These are phyloP conservation scores for Acanthamoeba royreba DNA, from an alignment of 208 protist genomes.

Conservation along the genomic window DNA sequence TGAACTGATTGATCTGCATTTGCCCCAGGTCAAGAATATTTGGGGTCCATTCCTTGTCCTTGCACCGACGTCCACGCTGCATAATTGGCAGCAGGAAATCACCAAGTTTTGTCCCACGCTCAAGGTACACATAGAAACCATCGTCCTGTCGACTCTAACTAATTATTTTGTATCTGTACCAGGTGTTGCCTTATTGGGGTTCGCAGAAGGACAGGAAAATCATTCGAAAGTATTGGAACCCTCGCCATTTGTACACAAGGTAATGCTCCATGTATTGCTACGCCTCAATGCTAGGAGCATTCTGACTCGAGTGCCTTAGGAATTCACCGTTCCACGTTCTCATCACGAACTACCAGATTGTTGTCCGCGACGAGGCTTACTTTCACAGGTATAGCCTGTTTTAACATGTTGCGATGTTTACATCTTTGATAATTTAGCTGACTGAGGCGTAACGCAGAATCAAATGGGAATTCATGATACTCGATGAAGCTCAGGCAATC, in stretches of 20 bases:
- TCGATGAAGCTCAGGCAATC: constrained; percentile 83
- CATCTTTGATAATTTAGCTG: too few species aligned
- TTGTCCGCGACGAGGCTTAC: constrained; percentile 58
- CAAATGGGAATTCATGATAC: constrained; percentile 85
- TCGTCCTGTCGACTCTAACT: constrained; percentile 38
- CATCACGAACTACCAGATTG: constrained; percentile 70
- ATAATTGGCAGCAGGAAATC: constrained; percentile 77
- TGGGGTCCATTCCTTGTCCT: constrained; percentile 76
- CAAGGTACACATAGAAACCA: background rate
- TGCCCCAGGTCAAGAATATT: constrained; percentile 41
- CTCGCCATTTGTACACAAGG: constrained; percentile 51
- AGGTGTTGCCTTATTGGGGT: constrained; percentile 67
- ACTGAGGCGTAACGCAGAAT: too few species aligned
- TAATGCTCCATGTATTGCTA: background rate
- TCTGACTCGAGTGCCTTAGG: too few species aligned
- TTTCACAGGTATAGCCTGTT: constrained; percentile 36
- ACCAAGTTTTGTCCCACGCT: constrained; percentile 53
- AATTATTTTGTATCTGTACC: background rate
- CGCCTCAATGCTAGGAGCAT: background rate
- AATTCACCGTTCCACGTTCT: constrained; percentile 65
- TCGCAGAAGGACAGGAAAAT: constrained; percentile 51
- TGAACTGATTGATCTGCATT: background rate
- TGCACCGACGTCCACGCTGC: constrained; percentile 67
- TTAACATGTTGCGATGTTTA: too few species aligned
- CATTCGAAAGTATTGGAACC: constrained; percentile 62